Base-by-base conservation (phyloP, 345 rosid genomes). In the Moringa oleifera region DNA sequence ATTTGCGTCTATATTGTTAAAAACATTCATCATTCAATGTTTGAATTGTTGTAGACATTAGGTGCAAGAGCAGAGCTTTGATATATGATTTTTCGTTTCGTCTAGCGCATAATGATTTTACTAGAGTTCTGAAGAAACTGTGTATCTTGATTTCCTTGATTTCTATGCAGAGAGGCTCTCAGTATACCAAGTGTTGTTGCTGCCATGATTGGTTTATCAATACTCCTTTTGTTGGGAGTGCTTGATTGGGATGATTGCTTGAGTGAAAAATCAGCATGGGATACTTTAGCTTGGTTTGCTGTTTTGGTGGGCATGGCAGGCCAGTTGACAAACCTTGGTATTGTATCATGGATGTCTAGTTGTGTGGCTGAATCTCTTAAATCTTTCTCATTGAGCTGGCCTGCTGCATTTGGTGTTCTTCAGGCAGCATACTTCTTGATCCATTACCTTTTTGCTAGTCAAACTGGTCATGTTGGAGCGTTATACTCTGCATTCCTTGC, bases 371-470 rank as follows among this genome's bases (percentile, higher is more conserved):
- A 75, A 64, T 55, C 52, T 54, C 92, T 91, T 25, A 81, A 81
- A 23, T 86, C 87, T 73, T 75, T 86, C 19, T 88, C 96, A 25
- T 77, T 90, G 74, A 72, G 95, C 79, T 94, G 99, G 97, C 93
- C 97, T 3, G 88, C 84, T 41, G 89, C 99, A 22, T 88, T 94
- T 54, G 79, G 69, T 28, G 75, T 91, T 80, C 88, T 94, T 64
- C 96, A 94, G 84, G 95, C 93, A n/a, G 74, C 96, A 23, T 90
- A 94, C 72, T 91, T 94, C 85, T 69, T 84, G 50, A 85, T 87
- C 77, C 99, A 94, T 77, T 94, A 94, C 73, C 81, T 94, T 55
- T 94, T 94, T 53, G 96, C 99, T 6, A 91, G 99, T 83, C 99
- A 94, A 75, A 88, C 96, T 0, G 99, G 93, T 54, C 99, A 94